Conservation (phyloP, 176 grass and related monocot species). For the Oryza glaberrima region DNA sequence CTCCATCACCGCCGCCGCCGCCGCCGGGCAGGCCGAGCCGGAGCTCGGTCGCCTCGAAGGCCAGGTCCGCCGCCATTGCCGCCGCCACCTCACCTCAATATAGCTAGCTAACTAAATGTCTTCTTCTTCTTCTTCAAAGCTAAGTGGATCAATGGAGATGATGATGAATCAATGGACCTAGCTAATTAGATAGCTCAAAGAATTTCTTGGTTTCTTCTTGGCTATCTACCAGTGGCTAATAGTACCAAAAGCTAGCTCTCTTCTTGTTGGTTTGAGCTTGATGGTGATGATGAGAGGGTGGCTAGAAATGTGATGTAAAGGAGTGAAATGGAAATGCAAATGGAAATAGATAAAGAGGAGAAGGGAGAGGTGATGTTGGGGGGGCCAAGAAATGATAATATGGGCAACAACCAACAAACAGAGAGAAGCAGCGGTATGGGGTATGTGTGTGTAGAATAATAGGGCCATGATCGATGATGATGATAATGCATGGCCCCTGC, state of each 20-base stretch:
- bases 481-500: constrained; percentile 43
- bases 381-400: constrained; percentile 46
- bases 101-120: background rate
- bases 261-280: background rate
- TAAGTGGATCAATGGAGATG: too few relatives aligned
- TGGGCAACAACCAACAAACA: constrained; percentile 21
- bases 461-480: constrained; percentile 26
- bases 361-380: background rate
- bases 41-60: constrained; percentile 86
- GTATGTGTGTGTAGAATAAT: constrained; percentile 42
- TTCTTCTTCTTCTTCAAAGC: background rate
- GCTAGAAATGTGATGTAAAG: constrained; percentile 21
- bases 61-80: constrained; percentile 58
- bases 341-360: constrained; percentile 39
- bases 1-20: constrained; percentile 31
- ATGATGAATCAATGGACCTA: too few relatives aligned
- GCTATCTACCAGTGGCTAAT: background rate
- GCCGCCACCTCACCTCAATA: background rate
- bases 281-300: background rate
- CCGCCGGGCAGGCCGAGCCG: constrained; percentile 87
- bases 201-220: background rate
- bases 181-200: background rate
- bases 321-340: constrained; percentile 16
- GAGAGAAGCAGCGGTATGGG: constrained; percentile 14
- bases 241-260: background rate